Base-by-base conservation (phyloP, 2,329 filamentous ascomycete genomes). In the Talaromyces sp. region DNA sequence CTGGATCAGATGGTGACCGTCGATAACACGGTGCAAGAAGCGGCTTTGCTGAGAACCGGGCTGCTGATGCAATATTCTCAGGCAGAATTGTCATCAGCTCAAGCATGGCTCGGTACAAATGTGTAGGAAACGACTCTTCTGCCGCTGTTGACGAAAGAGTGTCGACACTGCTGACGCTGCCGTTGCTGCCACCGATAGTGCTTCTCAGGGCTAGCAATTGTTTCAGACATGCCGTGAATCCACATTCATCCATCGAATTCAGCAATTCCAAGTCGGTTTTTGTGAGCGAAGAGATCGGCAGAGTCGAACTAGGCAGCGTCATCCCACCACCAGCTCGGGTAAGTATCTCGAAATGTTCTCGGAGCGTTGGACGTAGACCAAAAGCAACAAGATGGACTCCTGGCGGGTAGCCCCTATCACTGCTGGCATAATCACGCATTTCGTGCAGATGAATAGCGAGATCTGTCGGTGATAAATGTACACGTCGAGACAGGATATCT, bases 401-500 rank as follows among this genome's bases (percentile, higher is more conserved):
- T 6, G 63, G 41, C 75, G 49, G 77, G 78, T 54, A 78, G 68
- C 35, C 69, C 67, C 52, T 66, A 50, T 71, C 69, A 3, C 63
- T 49, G 1, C 66, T 59, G 13, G 68, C 63, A 73, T 87, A 90
- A 19, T 79, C 81, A 16, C 86, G 84, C 84, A 96, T 90, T 33
- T 84, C 83, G 10, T 81, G 79, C 13, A 96, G 79, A 64, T 88
- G 86, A 6, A 77, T 74, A 52, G 85, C 82, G 3, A 96, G 80
- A n/a, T 87, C 85, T 1, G 81, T 77, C 1, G 83, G 82, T 56
- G 88, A 84, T 64, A 96, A 88, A 72, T 94, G 90, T 83, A 96
- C 89, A 68, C 86, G 89, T 27, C 87, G 83, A 24, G 89, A 85
- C 68, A 96, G 87, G 49, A 87, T 86, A 19, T 86, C 83, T 13